Evolutionary conservation across 805 yeast genomes (phyloP).

Genomic region (Millerozyma acaciae): DNA sequence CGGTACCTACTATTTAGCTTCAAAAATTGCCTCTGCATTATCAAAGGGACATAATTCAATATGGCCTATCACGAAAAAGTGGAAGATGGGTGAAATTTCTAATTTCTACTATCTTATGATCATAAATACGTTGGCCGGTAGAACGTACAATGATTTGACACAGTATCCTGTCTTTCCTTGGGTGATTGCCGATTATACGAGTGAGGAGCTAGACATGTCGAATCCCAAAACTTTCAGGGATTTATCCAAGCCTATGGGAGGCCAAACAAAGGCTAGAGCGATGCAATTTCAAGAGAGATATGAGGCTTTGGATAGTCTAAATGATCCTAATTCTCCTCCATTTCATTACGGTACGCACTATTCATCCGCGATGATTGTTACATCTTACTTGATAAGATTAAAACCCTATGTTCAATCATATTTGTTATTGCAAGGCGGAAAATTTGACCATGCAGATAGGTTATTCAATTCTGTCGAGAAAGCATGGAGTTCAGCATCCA

Average conservation of each 20-base stretch:
- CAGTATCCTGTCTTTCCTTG: constrained; percentile 93
- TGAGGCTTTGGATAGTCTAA: constrained; percentile 61
- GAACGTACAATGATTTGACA: constrained; percentile 84
- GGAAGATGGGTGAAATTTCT: constrained; percentile 77
- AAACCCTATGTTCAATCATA: constrained; percentile 82
- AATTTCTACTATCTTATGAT: constrained; percentile 80
- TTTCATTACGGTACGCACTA: constrained; percentile 93
- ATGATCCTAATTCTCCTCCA: constrained; percentile 61
- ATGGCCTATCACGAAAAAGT: constrained; percentile 56
- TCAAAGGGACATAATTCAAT: constrained; percentile 21
- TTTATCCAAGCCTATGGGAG: constrained; percentile 88
- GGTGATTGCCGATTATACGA: constrained; percentile 80
- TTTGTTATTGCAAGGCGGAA: constrained; percentile 77
- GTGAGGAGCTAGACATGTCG: constrained; percentile 62
- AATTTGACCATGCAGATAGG: constrained; percentile 85
- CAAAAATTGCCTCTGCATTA: constrained; percentile 37
- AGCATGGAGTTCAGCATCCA: constrained; percentile 78
- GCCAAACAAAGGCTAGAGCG: constrained; percentile 62
- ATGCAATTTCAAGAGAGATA: constrained; percentile 64
- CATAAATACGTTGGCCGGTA: constrained; percentile 78
- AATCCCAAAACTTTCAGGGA: constrained; percentile 67
- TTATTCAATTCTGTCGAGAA: constrained; percentile 69
- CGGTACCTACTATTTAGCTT: constrained; percentile 18
- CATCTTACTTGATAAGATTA: constrained; percentile 71
- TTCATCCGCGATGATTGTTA: constrained; percentile 90